phyloP scores from a whole-genome alignment of 2,329 filamentous ascomycete genomes.

The Penicillium paneum region DNA sequence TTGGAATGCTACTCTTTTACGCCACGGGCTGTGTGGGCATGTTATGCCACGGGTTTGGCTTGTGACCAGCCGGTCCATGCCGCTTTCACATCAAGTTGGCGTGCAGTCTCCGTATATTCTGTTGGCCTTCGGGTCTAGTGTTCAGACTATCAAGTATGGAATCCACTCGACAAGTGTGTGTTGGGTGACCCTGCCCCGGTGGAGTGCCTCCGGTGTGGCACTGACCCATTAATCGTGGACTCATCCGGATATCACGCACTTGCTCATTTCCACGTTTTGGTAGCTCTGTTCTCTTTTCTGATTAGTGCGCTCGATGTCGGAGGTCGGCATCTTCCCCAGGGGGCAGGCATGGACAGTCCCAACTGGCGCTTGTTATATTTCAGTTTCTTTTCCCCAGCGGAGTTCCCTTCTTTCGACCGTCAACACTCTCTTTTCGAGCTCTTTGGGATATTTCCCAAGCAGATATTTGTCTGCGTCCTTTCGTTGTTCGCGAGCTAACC shows the following conservation, averaged over 20 bases:
- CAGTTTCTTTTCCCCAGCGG: background rate
- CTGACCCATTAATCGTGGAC: background rate
- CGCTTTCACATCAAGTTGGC: background rate
- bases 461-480: conserved; percentile 54
- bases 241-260: background rate
- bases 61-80: background rate
- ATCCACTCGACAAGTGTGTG: background rate
- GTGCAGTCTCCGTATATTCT: background rate
- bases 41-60: background rate
- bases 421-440: conserved; percentile 13
- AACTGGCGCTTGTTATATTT: conserved; percentile 3
- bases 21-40: background rate
- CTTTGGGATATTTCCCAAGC: conserved; percentile 21
- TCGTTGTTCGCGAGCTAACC: conserved; percentile 45
- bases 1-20: background rate
- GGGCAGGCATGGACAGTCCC: background rate
- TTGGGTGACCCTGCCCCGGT: background rate
- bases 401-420: conserved; percentile 10
- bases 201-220: background rate
- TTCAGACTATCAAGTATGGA: background rate
- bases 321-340: conserved; percentile 4
- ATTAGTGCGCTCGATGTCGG: conserved; percentile 5
- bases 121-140: background rate
- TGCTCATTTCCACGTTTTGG: conserved; percentile 6
- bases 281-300: conserved; percentile 3